Conservation (phyloP, 2,329 filamentous ascomycete species). For the Raffaelea albimanens region DNA sequence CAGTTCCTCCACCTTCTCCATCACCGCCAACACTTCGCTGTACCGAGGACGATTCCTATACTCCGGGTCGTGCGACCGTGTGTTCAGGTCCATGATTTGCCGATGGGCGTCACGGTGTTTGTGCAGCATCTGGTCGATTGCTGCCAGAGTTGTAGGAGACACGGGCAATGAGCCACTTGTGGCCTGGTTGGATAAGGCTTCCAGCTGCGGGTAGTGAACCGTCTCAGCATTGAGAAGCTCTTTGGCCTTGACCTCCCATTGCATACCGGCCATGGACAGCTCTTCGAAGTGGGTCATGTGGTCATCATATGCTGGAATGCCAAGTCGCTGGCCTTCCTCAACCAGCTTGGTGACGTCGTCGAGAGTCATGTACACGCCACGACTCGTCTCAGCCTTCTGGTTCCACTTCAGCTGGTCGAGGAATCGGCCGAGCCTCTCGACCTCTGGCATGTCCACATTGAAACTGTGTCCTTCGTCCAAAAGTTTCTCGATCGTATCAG, state of each 20-base stretch:
- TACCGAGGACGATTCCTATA: constrained; percentile 77
- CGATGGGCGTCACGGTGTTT: constrained; percentile 93
- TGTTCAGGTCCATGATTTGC: constrained; percentile 72
- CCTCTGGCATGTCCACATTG: constrained; percentile 83
- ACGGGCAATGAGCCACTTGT: constrained; percentile 63
- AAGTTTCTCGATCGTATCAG: constrained; percentile 75
- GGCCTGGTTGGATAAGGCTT: constrained; percentile 81
- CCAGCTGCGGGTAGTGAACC: constrained; percentile 89
- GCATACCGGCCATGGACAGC: constrained; percentile 64
- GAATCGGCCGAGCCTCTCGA: constrained; percentile 70
- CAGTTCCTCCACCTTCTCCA: constrained; percentile 76
- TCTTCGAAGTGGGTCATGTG: constrained; percentile 68
- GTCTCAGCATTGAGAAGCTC: constrained; percentile 88
- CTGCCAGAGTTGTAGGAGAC: constrained; percentile 65
- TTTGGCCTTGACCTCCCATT: constrained; percentile 88
- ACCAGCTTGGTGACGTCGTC: constrained; percentile 74
- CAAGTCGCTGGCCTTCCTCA: constrained; percentile 64
- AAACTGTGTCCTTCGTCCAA: constrained; percentile 84
- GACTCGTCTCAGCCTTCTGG: constrained; percentile 59
- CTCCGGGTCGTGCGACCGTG: constrained; percentile 66
- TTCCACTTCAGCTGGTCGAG: constrained; percentile 86
- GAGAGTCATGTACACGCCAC: constrained; percentile 59
- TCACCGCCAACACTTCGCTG: constrained; percentile 78
- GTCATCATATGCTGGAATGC: constrained; percentile 71
- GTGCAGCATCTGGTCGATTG: constrained; percentile 84